Conservation (phyloP, 352 stramenopile species). For the Peronospora belbahrii region DNA sequence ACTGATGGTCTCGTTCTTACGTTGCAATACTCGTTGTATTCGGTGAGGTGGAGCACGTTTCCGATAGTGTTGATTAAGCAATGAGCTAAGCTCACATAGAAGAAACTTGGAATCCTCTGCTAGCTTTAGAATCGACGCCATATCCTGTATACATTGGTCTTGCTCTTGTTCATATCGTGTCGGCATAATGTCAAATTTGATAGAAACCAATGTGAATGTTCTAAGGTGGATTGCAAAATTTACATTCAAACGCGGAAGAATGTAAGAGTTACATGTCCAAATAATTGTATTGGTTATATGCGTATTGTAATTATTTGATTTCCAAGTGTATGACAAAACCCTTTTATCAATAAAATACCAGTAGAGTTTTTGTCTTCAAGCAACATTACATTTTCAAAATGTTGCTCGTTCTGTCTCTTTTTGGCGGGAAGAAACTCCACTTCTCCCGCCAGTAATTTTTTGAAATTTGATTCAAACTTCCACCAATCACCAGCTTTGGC, state of each 20-base stretch:
- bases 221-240: no score
- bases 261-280: no score
- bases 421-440: constrained; percentile 28
- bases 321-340: no score
- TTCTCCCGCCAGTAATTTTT: constrained; percentile 3
- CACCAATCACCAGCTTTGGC: background rate
- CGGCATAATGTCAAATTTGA: background rate
- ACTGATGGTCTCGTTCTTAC: constrained; percentile 11
- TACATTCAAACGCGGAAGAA: no score
- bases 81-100: constrained; percentile 1
- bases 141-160: background rate
- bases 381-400: background rate
- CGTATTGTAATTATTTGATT: no score
- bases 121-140: constrained; percentile 1
- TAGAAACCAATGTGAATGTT: no score
- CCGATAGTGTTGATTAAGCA: constrained; percentile 8
- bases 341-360: no score
- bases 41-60: constrained; percentile 1
- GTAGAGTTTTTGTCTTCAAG: no score
- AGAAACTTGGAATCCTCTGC: constrained; percentile 5
- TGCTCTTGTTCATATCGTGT: no score
- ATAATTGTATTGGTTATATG: no score
- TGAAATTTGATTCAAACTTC: background rate
- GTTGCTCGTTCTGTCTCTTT: constrained; percentile 16
- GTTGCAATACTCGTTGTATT: constrained; percentile 8